A percentile compares a stretch with the other conserved stretches of the same genome.
phyloP scores from a whole-genome alignment of 1,284 basidiomycete species.

The Stereum hirsutum region DNA sequence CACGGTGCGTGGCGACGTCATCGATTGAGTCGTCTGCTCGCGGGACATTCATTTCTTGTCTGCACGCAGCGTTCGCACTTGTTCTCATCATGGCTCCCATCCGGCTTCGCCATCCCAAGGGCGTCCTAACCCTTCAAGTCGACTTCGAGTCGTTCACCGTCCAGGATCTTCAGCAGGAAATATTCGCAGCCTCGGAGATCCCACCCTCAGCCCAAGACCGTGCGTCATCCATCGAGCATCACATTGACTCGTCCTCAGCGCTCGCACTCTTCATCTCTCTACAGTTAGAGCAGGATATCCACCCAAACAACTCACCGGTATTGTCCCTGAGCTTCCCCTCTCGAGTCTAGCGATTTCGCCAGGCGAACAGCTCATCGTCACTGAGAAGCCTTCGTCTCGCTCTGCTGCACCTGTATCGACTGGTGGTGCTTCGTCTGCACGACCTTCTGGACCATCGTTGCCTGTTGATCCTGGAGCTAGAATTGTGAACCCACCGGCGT shows the following conservation, averaged over 20 bases:
- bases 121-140: slow-evolving; percentile 70
- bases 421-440: slow-evolving; percentile 8
- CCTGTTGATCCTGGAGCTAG: slow-evolving; percentile 8
- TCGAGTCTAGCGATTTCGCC: slow-evolving; percentile 66
- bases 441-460: slow-evolving; percentile 10
- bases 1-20: no score
- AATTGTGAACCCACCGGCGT: slow-evolving; percentile 2
- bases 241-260: no score
- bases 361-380: slow-evolving; percentile 82
- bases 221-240: no score
- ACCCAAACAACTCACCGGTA: slow-evolving; percentile 51
- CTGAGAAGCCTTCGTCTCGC: slow-evolving; percentile 27
- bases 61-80: neutral
- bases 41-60: no score
- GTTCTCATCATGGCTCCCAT: slow-evolving; percentile 44
- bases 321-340: slow-evolving; percentile 64
- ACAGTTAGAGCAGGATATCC: slow-evolving; percentile 85
- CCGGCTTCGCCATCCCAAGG: slow-evolving; percentile 73
- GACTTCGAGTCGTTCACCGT: slow-evolving; percentile 57
- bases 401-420: slow-evolving; percentile 7
- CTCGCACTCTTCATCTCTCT: neutral
- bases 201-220: slow-evolving; percentile 69
- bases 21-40: no score
- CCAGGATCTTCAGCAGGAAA: slow-evolving; percentile 63
- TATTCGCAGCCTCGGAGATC: slow-evolving; percentile 60